phyloP scores from a whole-genome alignment of 208 protist species.

The Trypanosoma theileri region DNA sequence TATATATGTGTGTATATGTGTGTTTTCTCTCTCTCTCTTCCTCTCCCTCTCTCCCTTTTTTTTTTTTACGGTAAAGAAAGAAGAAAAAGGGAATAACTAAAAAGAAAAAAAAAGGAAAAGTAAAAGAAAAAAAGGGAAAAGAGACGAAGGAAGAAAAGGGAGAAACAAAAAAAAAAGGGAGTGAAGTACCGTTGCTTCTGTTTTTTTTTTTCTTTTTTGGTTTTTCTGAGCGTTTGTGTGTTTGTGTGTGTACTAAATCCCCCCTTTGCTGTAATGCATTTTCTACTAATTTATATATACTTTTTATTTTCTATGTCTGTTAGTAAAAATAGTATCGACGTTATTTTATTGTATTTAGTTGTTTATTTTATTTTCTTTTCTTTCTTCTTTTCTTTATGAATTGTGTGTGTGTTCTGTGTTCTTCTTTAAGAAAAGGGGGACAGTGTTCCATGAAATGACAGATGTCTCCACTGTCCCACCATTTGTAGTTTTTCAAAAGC shows the following conservation, averaged over 20 bases:
- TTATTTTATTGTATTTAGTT: not conserved
- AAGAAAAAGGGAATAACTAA: too few species aligned
- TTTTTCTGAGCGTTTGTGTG: too few species aligned
- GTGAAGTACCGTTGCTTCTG: too few species aligned
- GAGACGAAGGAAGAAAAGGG: too few species aligned
- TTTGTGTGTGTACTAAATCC: too few species aligned
- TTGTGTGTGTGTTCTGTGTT: constrained; percentile 10
- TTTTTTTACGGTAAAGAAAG: too few species aligned
- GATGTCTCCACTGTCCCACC: constrained; percentile 35
- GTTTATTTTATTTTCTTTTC: constrained; percentile 18
- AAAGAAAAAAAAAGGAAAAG: too few species aligned
- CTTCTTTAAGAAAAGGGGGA: not conserved
- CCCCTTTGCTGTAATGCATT: too few species aligned
- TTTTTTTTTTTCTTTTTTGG: too few species aligned
- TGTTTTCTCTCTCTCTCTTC: not conserved
- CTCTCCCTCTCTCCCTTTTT: not conserved
- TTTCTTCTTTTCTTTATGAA: constrained; percentile 18
- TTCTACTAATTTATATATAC: not conserved
- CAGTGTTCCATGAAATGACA: not conserved
- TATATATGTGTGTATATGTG: constrained; percentile 7
- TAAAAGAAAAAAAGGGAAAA: too few species aligned
- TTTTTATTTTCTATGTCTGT: not conserved
- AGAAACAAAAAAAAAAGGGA: too few species aligned
- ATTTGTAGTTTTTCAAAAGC: constrained; percentile 36
- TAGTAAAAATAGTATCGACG: too few species aligned